phyloP scores from a whole-genome alignment of 1,284 basidiomycete species.

The Fomitopsis pinicola region DNA sequence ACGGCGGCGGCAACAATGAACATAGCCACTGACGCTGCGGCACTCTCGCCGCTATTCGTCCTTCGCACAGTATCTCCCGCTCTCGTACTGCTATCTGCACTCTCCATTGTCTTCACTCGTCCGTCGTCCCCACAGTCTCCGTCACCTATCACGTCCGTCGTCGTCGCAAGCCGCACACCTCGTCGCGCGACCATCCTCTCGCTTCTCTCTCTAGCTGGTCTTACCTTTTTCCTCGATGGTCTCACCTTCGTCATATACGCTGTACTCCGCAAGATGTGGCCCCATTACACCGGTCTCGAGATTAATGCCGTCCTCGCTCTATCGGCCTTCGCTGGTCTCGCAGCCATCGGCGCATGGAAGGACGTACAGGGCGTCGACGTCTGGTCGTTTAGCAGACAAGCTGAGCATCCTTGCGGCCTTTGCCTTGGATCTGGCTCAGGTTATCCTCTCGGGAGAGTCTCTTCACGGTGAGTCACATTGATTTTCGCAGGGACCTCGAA shows the following conservation, averaged over 20 bases:
- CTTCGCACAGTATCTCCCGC: constrained; percentile 62
- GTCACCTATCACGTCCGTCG: constrained; percentile 70
- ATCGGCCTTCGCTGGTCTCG: constrained; percentile 61
- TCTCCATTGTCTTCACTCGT: constrained; percentile 53
- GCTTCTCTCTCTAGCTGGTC: constrained; percentile 65
- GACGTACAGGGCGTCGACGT: constrained; percentile 66
- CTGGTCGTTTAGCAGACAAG: constrained; percentile 60
- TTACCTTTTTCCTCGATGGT: constrained; percentile 86
- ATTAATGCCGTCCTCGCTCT: constrained; percentile 64
- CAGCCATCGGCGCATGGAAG: constrained; percentile 71
- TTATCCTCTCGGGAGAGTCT: constrained; percentile 46
- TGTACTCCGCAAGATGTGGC: constrained; percentile 64
- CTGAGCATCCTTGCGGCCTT: constrained; percentile 47
- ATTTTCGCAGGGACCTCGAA: no score
- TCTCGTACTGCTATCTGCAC: constrained; percentile 52
- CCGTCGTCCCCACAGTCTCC: constrained; percentile 43
- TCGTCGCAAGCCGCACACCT: constrained; percentile 65
- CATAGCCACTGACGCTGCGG: constrained; percentile 10
- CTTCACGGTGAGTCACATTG: constrained; percentile 35
- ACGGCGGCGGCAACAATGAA: constrained; percentile 25
- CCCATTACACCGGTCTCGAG: constrained; percentile 59
- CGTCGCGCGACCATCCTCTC: constrained; percentile 68
- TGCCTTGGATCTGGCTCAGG: constrained; percentile 54
- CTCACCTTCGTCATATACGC: constrained; percentile 61
- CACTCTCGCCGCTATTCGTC: constrained; percentile 39